These are phyloP conservation scores for Oenanthe javanica DNA, from an alignment of 140 eudicot genomes.

Conservation along the genomic window DNA sequence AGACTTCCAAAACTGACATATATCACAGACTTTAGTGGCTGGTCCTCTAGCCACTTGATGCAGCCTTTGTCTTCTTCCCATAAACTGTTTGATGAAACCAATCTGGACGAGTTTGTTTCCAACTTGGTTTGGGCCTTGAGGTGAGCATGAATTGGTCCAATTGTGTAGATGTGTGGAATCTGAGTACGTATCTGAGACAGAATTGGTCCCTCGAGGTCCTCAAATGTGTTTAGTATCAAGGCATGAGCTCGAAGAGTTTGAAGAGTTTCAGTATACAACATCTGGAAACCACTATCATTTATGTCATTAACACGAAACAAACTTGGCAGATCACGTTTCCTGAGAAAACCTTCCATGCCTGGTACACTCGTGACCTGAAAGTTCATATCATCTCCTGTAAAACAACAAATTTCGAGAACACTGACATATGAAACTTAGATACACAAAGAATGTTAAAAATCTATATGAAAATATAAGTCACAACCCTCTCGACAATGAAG, in stretches of 20 bases:
- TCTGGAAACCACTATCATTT: background rate
- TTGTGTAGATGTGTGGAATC: conserved; percentile 23
- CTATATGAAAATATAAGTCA: too few relatives aligned
- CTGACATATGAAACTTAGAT: background rate
- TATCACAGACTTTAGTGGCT: conserved; percentile 4
- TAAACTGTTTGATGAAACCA: conserved; percentile 10
- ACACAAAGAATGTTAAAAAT: too few relatives aligned
- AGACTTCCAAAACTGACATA: conserved; percentile 62
- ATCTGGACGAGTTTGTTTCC: background rate
- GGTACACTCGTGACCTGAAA: conserved; percentile 17
- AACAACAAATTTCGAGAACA: background rate
- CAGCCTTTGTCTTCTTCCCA: background rate
- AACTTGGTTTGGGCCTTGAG: conserved; percentile 23
- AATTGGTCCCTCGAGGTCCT: conserved; percentile 32
- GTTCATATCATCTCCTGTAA: conserved; percentile 9
- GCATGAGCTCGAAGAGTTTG: conserved; percentile 21
- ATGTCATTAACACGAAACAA: conserved; percentile 19
- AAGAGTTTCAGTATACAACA: background rate
- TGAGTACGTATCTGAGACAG: conserved; percentile 20
- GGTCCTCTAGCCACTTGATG: conserved; percentile 7
- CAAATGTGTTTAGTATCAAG: conserved; percentile 36
- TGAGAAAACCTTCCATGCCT: conserved; percentile 33
- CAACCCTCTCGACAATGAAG: too few relatives aligned
- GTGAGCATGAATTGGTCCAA: conserved; percentile 15
- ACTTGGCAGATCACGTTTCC: conserved; percentile 39